These are phyloP conservation scores for Candida ortonii DNA, from an alignment of 805 yeast species.

Conservation along the genomic window DNA sequence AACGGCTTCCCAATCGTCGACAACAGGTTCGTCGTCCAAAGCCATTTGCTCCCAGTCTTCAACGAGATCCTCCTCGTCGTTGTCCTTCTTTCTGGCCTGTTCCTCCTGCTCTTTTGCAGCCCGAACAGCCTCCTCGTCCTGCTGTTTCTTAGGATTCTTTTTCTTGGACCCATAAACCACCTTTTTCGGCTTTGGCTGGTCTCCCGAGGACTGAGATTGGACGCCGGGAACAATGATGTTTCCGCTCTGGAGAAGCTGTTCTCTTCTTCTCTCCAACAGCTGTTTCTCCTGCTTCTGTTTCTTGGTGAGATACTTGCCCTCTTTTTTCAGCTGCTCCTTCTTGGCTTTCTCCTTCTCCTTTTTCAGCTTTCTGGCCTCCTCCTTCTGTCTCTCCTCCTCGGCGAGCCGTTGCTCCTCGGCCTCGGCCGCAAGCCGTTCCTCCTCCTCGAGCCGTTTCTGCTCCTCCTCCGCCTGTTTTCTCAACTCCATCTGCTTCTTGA, in stretches of 20 bases:
- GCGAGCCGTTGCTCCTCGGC: conserved; percentile 50
- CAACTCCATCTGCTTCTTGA: conserved; percentile 84
- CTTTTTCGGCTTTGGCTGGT: conserved; percentile 52
- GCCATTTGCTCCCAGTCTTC: conserved; percentile 88
- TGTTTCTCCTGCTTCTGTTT: conserved; percentile 94
- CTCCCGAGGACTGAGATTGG: conserved; percentile 26
- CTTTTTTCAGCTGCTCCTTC: conserved; percentile 90
- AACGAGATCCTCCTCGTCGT: conserved; percentile 43
- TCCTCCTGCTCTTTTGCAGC: conserved; percentile 19
- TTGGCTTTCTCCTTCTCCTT: conserved; percentile 84
- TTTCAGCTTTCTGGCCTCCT: conserved; percentile 62
- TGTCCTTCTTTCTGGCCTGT: conserved; percentile 43
- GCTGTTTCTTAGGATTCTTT: conserved; percentile 40
- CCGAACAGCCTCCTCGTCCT: conserved; percentile 31
- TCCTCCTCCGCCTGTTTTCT: conserved; percentile 88
- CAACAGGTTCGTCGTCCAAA: conserved; percentile 44
- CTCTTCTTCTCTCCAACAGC: conserved; percentile 82
- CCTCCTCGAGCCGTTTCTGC: conserved; percentile 67
- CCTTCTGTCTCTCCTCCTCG: conserved; percentile 63
- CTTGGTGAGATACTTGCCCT: conserved; percentile 90
- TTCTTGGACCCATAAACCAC: conserved; percentile 72
- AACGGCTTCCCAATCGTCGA: conserved; percentile 52
- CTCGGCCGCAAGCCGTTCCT: conserved; percentile 47
- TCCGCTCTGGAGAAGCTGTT: conserved; percentile 73
- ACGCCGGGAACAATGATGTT: conserved; percentile 76